Conservation (phyloP, 2,329 filamentous ascomycete species). For the Fusarium setosum region DNA sequence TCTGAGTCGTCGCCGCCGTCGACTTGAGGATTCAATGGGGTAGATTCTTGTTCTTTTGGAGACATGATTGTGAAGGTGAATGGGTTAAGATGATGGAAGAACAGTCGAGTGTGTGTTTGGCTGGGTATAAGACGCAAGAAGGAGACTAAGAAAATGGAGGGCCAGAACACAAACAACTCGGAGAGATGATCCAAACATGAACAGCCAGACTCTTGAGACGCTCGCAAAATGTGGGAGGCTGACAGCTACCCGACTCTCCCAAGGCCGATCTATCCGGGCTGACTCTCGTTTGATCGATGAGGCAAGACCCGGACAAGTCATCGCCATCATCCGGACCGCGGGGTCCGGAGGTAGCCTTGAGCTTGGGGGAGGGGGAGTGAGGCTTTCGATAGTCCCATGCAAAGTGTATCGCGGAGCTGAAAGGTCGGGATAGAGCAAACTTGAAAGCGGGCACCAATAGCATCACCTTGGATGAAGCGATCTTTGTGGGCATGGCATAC, state of each 20-base stretch:
- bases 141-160: background rate
- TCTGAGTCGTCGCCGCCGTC: constrained; percentile 29
- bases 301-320: constrained; percentile 13
- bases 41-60: constrained; percentile 38
- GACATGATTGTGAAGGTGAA: constrained; percentile 21
- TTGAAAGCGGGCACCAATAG: constrained; percentile 42
- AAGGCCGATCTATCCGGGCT: constrained; percentile 16
- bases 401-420: constrained; percentile 9
- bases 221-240: constrained; percentile 14
- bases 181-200: background rate
- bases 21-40: constrained; percentile 23
- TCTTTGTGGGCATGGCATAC: background rate
- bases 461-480: background rate
- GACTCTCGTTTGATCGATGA: constrained; percentile 16
- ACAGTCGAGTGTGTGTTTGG: background rate
- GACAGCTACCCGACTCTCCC: constrained; percentile 3
- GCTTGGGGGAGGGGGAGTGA: no score
- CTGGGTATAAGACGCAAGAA: background rate
- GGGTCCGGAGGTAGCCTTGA: background rate
- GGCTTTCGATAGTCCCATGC: constrained; percentile 27
- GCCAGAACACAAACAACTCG: background rate
- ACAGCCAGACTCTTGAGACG: no score
- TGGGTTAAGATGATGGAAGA: background rate
- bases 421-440: background rate
- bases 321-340: background rate